Evolutionary conservation across 331 rosid genomes (phyloP), one percentile per base, ranked within the genome.

Genomic region (Ulmus americana): DNA sequence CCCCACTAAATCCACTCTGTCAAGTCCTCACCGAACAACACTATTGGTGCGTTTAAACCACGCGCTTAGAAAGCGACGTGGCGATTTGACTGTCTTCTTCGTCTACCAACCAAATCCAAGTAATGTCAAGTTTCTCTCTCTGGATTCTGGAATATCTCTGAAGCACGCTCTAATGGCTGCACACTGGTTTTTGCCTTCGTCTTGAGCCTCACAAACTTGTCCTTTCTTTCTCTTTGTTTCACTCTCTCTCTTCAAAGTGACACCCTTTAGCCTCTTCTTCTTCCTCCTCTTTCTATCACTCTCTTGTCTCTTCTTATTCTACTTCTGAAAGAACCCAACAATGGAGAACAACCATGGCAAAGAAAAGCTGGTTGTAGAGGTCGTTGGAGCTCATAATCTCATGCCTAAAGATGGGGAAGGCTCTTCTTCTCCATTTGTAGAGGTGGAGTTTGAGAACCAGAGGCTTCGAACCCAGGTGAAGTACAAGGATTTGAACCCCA

Each of bases 341-440:
- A 78, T 78, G 82, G 49, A 18, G 59, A 60, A 40, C 61, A 15
- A 42, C 75, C 55, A 65, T 67, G 18, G 61, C 57, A 79, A 69
- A 59, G 80, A 76, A 44, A 70, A 82, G 70, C 83, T 84, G 0
- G 85, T 81, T 2, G 86, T 84, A 5, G 85, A 81, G 63, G 77
- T 81, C 7, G 28, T 81, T 38, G 90, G 51, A 43, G 90, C 90
- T 5, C 84, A 82, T 74, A 84, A 81, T 49, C 84, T 84, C 69
- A 81, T 81, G 85, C 86, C 86, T 0, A 81, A 81, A 60, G 84
- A 84, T 22, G 86, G 85, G 8, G 86, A 84, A 54, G 90, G 90
- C 6, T 79, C 85, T 0, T 84, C 90, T 0, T 81, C 81, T n/a
- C 79, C 86, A 2, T 81, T 84, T 22, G 86, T 79, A 1, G 85